Base-by-base conservation (phyloP, 1,284 basidiomycete genomes). In the Laetiporus sulphureus region DNA sequence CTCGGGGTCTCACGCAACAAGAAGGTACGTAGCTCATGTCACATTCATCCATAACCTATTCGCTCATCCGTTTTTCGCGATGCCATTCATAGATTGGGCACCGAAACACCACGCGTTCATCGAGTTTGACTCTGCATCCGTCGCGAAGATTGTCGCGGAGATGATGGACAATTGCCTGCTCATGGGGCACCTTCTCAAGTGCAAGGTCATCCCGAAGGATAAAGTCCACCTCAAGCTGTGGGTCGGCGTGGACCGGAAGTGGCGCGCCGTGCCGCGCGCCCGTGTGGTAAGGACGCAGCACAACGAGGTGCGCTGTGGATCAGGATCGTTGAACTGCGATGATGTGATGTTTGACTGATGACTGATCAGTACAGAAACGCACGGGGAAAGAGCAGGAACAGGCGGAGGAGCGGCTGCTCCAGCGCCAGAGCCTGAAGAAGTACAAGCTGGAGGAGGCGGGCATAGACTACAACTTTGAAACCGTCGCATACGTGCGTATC, bases 141-240 rank as follows among this genome's bases (percentile, higher is more conserved):
- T 99, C 32, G 94, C 95, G 0, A 69, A 91, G 58, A 97, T 99
- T 49, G 96, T 98, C 8, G 86, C 89, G 5, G 96, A 99, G 58
- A 99, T 95, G 34, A 98, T 99, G 95, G 81, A 99, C 74, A 98
- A 98, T 68, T 99, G 98, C 64, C 77, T 99, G 23, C 73, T 99
- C 51, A 81, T 89, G 72, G 94, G 94, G 3, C 91, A 96, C 56
- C 83, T 99, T 49, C 72, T 99, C 36, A 81, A 80, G 46, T 97
- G 95, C 68, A 83, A 87, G 56, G 66, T 91, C 44, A 79, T 96
- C 43, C 86, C 92, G 16, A 80, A 82, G 52, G 91, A 94, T 23
- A 67, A 95, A 51, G 78, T 98, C 0, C 94, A 99, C 62, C 87
- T 93, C 4, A 81, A 93, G 57, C 67, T 99, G 3, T 99, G 96